Conservation (phyloP, 306 rosid species). For the Oemleria cerasiformis region DNA sequence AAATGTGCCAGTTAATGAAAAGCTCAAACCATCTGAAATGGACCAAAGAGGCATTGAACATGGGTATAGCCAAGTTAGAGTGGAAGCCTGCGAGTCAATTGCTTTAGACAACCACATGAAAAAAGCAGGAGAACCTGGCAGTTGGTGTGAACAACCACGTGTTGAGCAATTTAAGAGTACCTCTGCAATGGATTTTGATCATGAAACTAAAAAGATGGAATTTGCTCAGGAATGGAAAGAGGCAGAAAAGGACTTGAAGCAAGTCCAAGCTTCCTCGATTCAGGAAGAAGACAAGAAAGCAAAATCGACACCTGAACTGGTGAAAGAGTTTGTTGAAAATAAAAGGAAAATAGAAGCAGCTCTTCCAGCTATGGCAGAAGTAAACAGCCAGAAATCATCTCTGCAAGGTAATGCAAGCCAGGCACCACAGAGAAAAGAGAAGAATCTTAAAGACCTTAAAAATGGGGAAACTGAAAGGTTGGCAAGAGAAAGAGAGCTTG, state of each 20-base stretch:
- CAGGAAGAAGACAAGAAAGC: conserved; percentile 35
- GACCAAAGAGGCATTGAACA: conserved; percentile 27
- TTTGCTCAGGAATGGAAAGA: conserved; percentile 41
- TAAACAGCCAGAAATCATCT: conserved; percentile 36
- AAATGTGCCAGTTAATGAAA: conserved; percentile 30
- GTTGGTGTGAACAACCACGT: conserved; percentile 27
- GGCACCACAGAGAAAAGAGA: conserved; percentile 48
- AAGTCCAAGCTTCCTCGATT: conserved; percentile 27
- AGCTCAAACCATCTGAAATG: conserved; percentile 26
- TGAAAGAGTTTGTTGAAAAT: conserved; percentile 31
- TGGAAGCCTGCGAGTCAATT: conserved; percentile 25
- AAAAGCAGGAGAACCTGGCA: conserved; percentile 38
- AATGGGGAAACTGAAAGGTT: conserved; percentile 54
- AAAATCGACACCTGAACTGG: conserved; percentile 26
- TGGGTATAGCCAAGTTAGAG: conserved; percentile 19
- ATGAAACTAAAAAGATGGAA: conserved; percentile 44
- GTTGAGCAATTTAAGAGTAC: conserved; percentile 34
- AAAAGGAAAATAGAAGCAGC: conserved; percentile 36
- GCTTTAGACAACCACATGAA: conserved; percentile 30
- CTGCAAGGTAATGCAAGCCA: conserved; percentile 37
- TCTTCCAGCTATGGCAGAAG: conserved; percentile 34
- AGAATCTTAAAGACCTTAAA: conserved; percentile 25
- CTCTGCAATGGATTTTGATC: conserved; percentile 34
- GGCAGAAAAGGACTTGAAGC: conserved; percentile 32
- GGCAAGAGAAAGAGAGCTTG: conserved; percentile 60